Evolutionary conservation across 495 filamentous ascomycete species (phyloP).

Genomic region (Cryomyces minteri): DNA sequence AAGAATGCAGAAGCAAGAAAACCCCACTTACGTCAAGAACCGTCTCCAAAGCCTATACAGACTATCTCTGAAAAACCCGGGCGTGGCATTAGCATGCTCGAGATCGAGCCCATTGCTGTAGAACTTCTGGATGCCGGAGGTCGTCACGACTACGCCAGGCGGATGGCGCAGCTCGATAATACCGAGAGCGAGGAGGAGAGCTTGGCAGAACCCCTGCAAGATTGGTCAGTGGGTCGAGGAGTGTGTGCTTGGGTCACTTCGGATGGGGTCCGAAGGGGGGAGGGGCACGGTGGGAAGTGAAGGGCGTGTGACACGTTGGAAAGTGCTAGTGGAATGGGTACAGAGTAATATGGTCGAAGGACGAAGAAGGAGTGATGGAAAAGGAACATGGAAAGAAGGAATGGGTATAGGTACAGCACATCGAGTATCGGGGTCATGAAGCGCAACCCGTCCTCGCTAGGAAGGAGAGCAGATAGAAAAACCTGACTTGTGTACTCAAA

Average conservation of each 20-base stretch:
- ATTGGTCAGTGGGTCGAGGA: neutral
- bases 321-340: too few relatives aligned
- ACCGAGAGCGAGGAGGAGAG: slow-evolving; percentile 50
- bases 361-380: too few relatives aligned
- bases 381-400: too few relatives aligned
- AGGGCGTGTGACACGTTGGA: too few relatives aligned
- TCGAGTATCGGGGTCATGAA: too few relatives aligned
- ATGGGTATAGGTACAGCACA: too few relatives aligned
- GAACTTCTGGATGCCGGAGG: slow-evolving; percentile 56
- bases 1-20: too few relatives aligned
- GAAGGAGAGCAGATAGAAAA: too few relatives aligned
- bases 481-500: too few relatives aligned
- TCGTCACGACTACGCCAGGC: slow-evolving; percentile 57
- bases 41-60: slow-evolving; percentile 41
- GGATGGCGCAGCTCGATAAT: slow-evolving; percentile 46
- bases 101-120: slow-evolving; percentile 68
- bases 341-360: too few relatives aligned
- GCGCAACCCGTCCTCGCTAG: too few relatives aligned
- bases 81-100: slow-evolving; percentile 28
- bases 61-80: slow-evolving; percentile 32
- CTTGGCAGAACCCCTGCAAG: slow-evolving; percentile 32
- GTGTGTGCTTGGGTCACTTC: neutral
- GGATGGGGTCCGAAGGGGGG: neutral
- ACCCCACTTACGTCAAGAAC: slow-evolving; percentile 29
- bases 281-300: neutral